These are phyloP conservation scores for Phyllosticta citriasiana DNA, from an alignment of 2,329 filamentous ascomycete genomes.

Conservation along the genomic window DNA sequence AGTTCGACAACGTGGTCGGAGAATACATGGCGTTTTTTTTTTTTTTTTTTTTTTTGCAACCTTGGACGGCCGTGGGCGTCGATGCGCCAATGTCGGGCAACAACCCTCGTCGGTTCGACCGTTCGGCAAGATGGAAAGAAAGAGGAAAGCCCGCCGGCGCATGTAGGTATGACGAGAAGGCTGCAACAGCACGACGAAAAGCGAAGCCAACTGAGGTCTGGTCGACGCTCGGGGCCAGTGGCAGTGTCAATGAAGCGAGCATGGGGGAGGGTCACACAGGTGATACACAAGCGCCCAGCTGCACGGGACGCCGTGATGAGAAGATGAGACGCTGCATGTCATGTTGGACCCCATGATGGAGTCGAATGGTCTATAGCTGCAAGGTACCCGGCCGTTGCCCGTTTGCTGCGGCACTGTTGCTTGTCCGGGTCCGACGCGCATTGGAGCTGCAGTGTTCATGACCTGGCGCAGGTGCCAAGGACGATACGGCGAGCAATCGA, in stretches of 20 bases:
- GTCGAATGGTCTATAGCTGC: background rate
- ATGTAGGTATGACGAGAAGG: slow-evolving; percentile 2
- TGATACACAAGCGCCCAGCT: slow-evolving; percentile 8
- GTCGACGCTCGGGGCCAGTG: background rate
- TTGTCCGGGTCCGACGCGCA: background rate
- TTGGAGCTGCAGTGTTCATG: background rate
- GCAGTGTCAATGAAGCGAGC: slow-evolving; percentile 3
- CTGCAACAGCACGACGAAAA: background rate
- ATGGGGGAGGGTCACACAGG: background rate
- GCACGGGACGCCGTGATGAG: slow-evolving; percentile 5
- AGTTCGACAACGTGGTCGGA: background rate
- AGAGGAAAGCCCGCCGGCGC: slow-evolving; percentile 2
- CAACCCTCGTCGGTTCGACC: background rate
- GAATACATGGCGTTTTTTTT: background rate
- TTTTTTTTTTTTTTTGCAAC: background rate
- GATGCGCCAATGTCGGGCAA: background rate
- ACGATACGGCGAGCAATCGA: background rate
- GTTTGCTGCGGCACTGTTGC: background rate
- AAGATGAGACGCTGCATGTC: slow-evolving; percentile 7
- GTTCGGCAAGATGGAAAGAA: background rate
- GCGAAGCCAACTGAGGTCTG: background rate
- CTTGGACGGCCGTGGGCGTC: background rate
- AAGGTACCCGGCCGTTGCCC: slow-evolving; percentile 9
- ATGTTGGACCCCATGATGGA: background rate
- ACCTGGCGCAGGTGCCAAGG: slow-evolving; percentile 1